phyloP scores from a whole-genome alignment of 371 early-diverging fungal genomes.

The Nematocida homosporus region DNA sequence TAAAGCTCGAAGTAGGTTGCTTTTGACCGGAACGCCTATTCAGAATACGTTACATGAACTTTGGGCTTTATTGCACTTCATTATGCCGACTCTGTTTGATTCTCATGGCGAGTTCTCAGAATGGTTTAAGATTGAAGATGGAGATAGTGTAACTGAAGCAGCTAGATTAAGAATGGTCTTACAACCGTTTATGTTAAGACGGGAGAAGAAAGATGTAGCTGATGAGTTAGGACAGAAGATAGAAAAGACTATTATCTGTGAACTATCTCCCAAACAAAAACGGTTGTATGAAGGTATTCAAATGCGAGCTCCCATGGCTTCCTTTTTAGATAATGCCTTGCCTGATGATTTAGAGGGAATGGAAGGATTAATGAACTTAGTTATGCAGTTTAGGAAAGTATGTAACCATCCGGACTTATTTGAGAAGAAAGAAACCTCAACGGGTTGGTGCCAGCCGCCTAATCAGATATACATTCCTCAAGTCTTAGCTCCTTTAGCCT shows the following conservation, averaged over 20 bases:
- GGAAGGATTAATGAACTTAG: constrained; percentile 80
- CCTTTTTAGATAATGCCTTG: constrained; percentile 36
- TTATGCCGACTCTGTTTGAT: constrained; percentile 92
- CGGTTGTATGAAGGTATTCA: constrained; percentile 65
- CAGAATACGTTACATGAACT: constrained; percentile 87
- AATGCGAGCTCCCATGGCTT: constrained; percentile 48
- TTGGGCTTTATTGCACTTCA: constrained; percentile 91
- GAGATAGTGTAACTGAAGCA: constrained; percentile 79
- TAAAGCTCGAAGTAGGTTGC: constrained; percentile 76
- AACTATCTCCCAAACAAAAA: constrained; percentile 77
- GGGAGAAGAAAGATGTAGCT: constrained; percentile 89
- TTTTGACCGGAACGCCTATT: constrained; percentile 90
- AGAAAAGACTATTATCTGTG: constrained; percentile 77
- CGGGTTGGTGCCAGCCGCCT: constrained; percentile 47
- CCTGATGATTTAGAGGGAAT: constrained; percentile 63
- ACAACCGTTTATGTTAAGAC: constrained; percentile 93
- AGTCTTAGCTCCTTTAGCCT: background rate
- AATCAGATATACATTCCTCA: constrained; percentile 18
- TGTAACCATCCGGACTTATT: constrained; percentile 95
- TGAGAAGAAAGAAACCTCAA: constrained; percentile 74
- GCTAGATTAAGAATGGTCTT: constrained; percentile 84
- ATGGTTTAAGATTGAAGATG: constrained; percentile 68
- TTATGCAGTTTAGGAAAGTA: constrained; percentile 94
- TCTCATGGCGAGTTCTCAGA: constrained; percentile 78
- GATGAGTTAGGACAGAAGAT: constrained; percentile 78